phyloP scores from a whole-genome alignment of 768 basidiomycete species.

The Trametes maxima region DNA sequence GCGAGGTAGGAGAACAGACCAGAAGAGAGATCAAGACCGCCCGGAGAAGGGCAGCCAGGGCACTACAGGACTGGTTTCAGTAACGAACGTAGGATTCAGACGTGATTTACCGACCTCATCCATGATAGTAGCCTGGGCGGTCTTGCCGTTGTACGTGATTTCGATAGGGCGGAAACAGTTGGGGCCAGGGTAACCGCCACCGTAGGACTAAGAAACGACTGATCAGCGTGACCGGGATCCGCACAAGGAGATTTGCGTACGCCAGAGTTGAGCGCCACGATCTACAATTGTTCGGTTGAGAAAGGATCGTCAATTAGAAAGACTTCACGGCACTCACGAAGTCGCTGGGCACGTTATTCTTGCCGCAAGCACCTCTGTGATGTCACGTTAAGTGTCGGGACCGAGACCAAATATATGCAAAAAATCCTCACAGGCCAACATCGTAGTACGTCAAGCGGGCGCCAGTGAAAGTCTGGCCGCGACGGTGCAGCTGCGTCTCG shows the following conservation, averaged over 20 bases:
- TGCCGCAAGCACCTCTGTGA: slow-evolving; percentile 37
- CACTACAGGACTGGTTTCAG: slow-evolving; percentile 44
- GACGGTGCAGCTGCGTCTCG: slow-evolving; percentile 15
- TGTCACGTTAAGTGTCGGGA: not conserved
- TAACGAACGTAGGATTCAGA: not conserved
- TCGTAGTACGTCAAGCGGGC: slow-evolving; percentile 39
- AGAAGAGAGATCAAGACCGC: slow-evolving; percentile 67
- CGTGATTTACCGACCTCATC: slow-evolving; percentile 51
- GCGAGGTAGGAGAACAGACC: slow-evolving; percentile 71
- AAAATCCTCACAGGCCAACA: slow-evolving; percentile 37
- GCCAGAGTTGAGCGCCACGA: slow-evolving; percentile 40
- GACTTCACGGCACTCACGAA: slow-evolving; percentile 30
- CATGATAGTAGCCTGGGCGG: slow-evolving; percentile 56
- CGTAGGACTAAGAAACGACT: slow-evolving; percentile 47
- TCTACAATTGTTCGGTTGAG: slow-evolving; percentile 25
- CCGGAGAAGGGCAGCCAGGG: slow-evolving; percentile 57
- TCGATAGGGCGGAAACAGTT: slow-evolving; percentile 63
- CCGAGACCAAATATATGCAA: not conserved
- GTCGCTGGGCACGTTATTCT: slow-evolving; percentile 34
- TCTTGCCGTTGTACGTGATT: slow-evolving; percentile 63
- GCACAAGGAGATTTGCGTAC: slow-evolving; percentile 31
- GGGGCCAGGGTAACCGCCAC: slow-evolving; percentile 62
- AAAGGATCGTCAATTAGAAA: not conserved
- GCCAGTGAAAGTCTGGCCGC: slow-evolving; percentile 26
- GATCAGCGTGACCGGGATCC: not conserved